Base-by-base conservation (phyloP, 2,329 filamentous ascomycete species). In the Fusarium sp. region DNA sequence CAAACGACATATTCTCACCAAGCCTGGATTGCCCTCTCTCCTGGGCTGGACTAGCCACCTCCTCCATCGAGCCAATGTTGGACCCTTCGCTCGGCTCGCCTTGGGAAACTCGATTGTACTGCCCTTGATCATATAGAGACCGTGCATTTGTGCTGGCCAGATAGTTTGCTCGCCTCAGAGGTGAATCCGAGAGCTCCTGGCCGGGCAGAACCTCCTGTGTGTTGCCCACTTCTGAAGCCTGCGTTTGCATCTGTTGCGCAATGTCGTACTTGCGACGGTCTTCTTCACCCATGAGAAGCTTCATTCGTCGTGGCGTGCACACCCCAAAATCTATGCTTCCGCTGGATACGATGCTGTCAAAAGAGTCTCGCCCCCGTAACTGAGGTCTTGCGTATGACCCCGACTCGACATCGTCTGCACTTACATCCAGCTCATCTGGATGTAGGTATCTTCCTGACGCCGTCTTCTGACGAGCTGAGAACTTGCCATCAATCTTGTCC, bases 261-360 rank as follows among this genome's bases (percentile, higher is more conserved):
- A 93, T 88, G 76, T 91, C 88, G 79, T 95, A 94, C 78, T 94
- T 93, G 72, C 88, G 88, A 38, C 90, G 89, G 78, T 96, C 93
- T 80, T 96, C 93, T 8, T 92, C 91, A 71, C 90, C 90, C 89
- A 97, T 93, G 77, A 96, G 90, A 77, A 89, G 93, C 76, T 95
- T 92, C 56, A 95, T 90, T 46, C 90, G 86, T 14, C 90, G 88
- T 1, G 93, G 92, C 78, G 92, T 83, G 75, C 91, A 91, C 33
- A 94, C 86, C 0, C 90, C 92, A 74, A 90, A 88, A 57, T 82
- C 85, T 11, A 83, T 87, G 0, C 89, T 91, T 22, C 85, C 86
- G 5, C 83, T 86, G 5, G 91, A 93, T 62, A 88, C 80, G 58
- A 89, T 85, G 49, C 92, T 94, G 61, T 94, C 92, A 73, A 91